Percentiles rank a stretch among this genome's conserved stretches.
Evolutionary conservation across 2,329 filamentous ascomycete genomes (phyloP).

Genomic region (Hypoxylon sp.): DNA sequence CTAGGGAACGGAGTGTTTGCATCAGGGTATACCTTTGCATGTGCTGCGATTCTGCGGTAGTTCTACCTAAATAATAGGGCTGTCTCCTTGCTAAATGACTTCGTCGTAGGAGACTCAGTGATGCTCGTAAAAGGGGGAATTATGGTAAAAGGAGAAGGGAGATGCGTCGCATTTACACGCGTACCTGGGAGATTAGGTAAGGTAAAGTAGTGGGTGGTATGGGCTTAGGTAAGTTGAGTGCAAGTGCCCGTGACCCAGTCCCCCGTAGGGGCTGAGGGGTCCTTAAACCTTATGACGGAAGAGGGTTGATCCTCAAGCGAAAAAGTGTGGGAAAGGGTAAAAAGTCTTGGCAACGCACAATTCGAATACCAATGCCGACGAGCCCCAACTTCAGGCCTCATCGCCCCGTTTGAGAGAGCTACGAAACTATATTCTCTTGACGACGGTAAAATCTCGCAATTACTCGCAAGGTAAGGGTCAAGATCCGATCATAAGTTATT

Average conservation of each 20-base stretch:
- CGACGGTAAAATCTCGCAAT: constrained; percentile 43
- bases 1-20: not conserved
- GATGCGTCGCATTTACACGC: not conserved
- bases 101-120: not conserved
- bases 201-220: not conserved
- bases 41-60: not conserved
- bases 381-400: constrained; percentile 46
- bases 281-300: constrained; percentile 41
- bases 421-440: constrained; percentile 31
- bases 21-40: not conserved
- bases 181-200: not conserved
- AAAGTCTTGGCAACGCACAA: constrained; percentile 56
- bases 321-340: constrained; percentile 33
- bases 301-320: constrained; percentile 55
- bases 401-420: constrained; percentile 37
- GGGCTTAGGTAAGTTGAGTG: not conserved
- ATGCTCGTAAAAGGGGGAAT: too few species aligned
- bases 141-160: too few species aligned
- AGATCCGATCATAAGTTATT: constrained; percentile 1
- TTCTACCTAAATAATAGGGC: not conserved
- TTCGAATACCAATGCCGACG: constrained; percentile 45
- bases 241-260: too few species aligned
- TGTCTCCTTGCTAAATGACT: not conserved
- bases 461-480: constrained; percentile 42
- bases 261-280: constrained; percentile 5